Percentiles rank a stretch among this genome's conserved stretches.
These are phyloP conservation scores for Mycena galopus DNA, from an alignment of 768 basidiomycete species.

Conservation along the genomic window DNA sequence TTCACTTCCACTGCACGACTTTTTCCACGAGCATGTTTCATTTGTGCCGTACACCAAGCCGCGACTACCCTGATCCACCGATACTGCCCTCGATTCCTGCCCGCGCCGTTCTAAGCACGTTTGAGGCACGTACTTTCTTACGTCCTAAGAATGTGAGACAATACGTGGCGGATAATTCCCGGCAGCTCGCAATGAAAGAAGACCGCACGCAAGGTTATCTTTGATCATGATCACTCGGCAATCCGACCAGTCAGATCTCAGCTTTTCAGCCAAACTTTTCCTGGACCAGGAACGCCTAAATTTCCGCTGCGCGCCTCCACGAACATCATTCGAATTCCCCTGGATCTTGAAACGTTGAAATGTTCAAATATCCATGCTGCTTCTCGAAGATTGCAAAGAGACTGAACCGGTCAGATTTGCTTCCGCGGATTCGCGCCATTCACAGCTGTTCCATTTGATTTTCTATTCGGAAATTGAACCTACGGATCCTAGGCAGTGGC, in stretches of 20 bases:
- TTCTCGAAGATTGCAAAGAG: no score
- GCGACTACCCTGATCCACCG: conserved; percentile 5
- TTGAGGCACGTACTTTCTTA: background rate
- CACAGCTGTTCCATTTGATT: background rate
- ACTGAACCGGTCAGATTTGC: background rate
- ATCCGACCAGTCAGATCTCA: background rate
- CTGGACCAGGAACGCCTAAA: background rate
- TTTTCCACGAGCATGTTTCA: background rate
- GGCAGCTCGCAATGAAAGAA: conserved; percentile 1
- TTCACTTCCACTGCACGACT: background rate
- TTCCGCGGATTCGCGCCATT: background rate
- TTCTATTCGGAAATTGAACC: background rate
- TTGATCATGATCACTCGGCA: conserved; percentile 4
- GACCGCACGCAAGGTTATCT: background rate
- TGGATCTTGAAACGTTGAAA: no score
- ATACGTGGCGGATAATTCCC: conserved; percentile 1
- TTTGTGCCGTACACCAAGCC: background rate
- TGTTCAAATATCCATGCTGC: no score
- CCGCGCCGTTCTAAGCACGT: no score
- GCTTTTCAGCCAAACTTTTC: background rate
- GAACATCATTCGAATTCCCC: background rate
- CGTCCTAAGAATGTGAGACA: background rate
- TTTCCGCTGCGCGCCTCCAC: no score
- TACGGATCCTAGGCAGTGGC: background rate
- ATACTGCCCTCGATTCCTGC: background rate